Conservation (phyloP, 768 basidiomycete species). For the Naganishia randhawae region DNA sequence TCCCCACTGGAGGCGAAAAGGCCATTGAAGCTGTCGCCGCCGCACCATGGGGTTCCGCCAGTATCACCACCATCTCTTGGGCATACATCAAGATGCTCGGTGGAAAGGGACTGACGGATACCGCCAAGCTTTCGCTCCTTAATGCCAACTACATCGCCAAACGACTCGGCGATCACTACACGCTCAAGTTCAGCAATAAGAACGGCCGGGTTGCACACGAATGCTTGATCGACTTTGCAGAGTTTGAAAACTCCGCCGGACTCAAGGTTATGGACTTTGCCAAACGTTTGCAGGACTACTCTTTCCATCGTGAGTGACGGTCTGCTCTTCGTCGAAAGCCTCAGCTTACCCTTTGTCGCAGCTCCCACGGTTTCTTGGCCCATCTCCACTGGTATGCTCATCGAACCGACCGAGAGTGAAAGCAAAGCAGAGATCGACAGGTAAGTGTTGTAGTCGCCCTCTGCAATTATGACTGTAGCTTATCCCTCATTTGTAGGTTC, state of each 20-base stretch:
- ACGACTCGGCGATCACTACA: slow-evolving; percentile 78
- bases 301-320: slow-evolving; percentile 35
- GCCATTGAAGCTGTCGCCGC: slow-evolving; percentile 85
- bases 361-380: slow-evolving; percentile 99
- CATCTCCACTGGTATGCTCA: slow-evolving; percentile 90
- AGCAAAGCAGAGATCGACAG: slow-evolving; percentile 86
- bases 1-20: slow-evolving; percentile 63
- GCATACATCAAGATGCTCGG: slow-evolving; percentile 99
- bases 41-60: slow-evolving; percentile 90
- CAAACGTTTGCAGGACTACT: slow-evolving; percentile 72
- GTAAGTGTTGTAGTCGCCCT: slow-evolving; percentile 50
- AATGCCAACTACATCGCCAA: slow-evolving; percentile 97
- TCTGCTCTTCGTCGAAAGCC: not conserved
- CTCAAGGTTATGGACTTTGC: slow-evolving; percentile 91
- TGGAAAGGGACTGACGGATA: slow-evolving; percentile 76
- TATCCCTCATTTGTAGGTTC: slow-evolving; percentile 59
- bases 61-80: slow-evolving; percentile 94
- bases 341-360: slow-evolving; percentile 54
- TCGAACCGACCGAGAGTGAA: slow-evolving; percentile 96
- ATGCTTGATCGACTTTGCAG: slow-evolving; percentile 86
- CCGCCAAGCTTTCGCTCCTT: slow-evolving; percentile 80
- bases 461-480: not conserved
- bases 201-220: slow-evolving; percentile 95
- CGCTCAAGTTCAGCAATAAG: slow-evolving; percentile 78
- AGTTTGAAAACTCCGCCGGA: slow-evolving; percentile 85